Percentiles rank a stretch among this genome's conserved stretches.
Evolutionary conservation across 169 alveolate genomes (phyloP).

Genomic region (Perkinsus olseni): DNA sequence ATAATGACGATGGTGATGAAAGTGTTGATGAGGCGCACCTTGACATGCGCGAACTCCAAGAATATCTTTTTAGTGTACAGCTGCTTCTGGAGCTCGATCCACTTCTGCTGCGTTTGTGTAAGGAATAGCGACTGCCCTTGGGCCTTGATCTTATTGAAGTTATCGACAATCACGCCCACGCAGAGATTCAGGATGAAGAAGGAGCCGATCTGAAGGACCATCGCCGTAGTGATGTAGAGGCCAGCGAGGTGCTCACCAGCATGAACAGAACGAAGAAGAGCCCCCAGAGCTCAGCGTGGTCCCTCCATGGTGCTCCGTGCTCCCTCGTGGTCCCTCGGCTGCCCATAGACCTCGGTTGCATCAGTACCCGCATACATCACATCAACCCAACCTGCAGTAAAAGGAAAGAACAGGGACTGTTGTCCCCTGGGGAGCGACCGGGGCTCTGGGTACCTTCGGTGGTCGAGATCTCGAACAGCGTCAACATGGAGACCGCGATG

Average conservation of each 20-base stretch:
- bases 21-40: neutral
- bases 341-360: slow-evolving; percentile 18
- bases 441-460: slow-evolving; percentile 37
- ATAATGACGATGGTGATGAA: too few relatives aligned
- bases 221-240: neutral
- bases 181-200: slow-evolving; percentile 34
- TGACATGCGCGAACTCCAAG: neutral
- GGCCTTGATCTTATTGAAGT: slow-evolving; percentile 25
- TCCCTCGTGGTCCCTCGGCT: neutral
- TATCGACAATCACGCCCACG: slow-evolving; percentile 40
- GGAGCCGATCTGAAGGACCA: slow-evolving; percentile 12
- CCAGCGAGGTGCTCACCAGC: slow-evolving; percentile 12
- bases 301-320: slow-evolving; percentile 9
- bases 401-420: neutral
- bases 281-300: slow-evolving; percentile 4
- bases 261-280: slow-evolving; percentile 39
- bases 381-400: slow-evolving; percentile 36
- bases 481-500: slow-evolving; percentile 34
- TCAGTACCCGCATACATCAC: slow-evolving; percentile 47
- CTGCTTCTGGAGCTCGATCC: slow-evolving; percentile 8
- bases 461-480: slow-evolving; percentile 44
- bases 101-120: slow-evolving; percentile 13
- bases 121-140: slow-evolving; percentile 2
- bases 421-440: too few relatives aligned
- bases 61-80: neutral